phyloP scores from a whole-genome alignment of 805 yeast genomes.

The Candida krabiensis region DNA sequence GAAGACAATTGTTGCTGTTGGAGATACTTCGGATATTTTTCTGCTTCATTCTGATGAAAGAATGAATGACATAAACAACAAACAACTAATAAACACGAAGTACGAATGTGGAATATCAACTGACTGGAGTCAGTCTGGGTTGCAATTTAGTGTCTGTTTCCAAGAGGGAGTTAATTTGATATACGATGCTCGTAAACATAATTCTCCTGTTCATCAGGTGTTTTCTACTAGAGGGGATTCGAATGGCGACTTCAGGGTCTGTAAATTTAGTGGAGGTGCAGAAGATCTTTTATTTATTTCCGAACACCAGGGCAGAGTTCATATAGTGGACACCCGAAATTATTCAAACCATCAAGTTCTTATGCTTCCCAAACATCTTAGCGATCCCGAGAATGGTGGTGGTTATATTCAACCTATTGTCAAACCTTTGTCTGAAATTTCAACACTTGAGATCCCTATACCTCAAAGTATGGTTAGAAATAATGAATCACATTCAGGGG shows the following conservation, averaged over 20 bases:
- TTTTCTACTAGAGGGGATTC: slow-evolving; percentile 59
- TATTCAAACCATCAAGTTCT: slow-evolving; percentile 75
- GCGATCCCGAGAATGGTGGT: slow-evolving; percentile 15
- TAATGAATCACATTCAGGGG: background rate
- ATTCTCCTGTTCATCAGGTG: slow-evolving; percentile 52
- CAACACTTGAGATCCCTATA: slow-evolving; percentile 6
- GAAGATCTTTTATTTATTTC: slow-evolving; percentile 76
- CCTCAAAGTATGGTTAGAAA: background rate
- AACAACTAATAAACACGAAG: slow-evolving; percentile 42
- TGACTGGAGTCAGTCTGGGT: slow-evolving; percentile 73
- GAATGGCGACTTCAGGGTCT: slow-evolving; percentile 38
- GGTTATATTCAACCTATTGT: slow-evolving; percentile 28
- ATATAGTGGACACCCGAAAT: slow-evolving; percentile 76
- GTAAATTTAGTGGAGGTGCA: slow-evolving; percentile 60
- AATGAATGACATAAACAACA: slow-evolving; percentile 31
- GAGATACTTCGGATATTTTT: slow-evolving; percentile 71
- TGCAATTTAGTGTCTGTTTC: slow-evolving; percentile 73
- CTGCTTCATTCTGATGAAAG: slow-evolving; percentile 47
- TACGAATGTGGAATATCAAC: slow-evolving; percentile 85
- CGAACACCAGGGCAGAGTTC: slow-evolving; percentile 88
- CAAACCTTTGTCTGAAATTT: slow-evolving; percentile 31
- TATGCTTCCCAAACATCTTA: slow-evolving; percentile 49
- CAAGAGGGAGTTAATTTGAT: slow-evolving; percentile 82
- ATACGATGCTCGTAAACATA: slow-evolving; percentile 70
- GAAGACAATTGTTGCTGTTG: slow-evolving; percentile 62